Evolutionary conservation across 1,284 basidiomycete species (phyloP), one percentile per base, ranked within the genome.

Genomic region (Malassezia nana): DNA sequence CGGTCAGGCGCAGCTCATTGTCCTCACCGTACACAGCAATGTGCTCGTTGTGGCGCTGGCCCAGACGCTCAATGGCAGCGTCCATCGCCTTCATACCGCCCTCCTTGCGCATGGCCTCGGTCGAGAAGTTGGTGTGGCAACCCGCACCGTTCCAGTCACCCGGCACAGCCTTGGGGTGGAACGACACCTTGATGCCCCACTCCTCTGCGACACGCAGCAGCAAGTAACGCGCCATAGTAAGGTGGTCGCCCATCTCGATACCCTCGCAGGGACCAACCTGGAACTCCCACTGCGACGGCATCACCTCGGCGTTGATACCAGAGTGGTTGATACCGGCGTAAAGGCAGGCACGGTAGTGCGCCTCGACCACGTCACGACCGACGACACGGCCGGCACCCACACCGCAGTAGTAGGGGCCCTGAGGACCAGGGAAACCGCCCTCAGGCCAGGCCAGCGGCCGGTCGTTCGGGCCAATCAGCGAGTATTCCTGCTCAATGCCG

Each of bases 111-210:
- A 70, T 70, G 22, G 52, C 50, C 42, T 58, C 55, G 46, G 65
- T 69, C 44, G 66, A 71, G 65, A 64, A 75, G 66, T 76, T 76
- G 69, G 76, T 77, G 72, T 77, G 77, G 66, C 86, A 89, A 58
- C 94, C 94, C 60, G 94, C 94, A 76, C 94, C 94, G 78, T 99
- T 99, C 94, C 94, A 99, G 77, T 99, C 94, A 66, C 94, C 94
- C 52, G 80, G 78, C 72, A 98, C 85, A 60, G 92, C 92, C 79
- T 99, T 99, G 75, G 94, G 94, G 82, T 99, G 94, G 89, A 98
- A 89, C 65, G 91, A 79, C 55, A 72, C 91, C 78, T 90, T 94
- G 79, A 95, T 80, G 63, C 85, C 88, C 92, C 92, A 99, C 78
- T 96, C 90, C 78, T 96, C 92, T 64, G 92, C 89, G 24, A 74